These are phyloP conservation scores for Microcyclosporella mali DNA, from an alignment of 2,329 filamentous ascomycete genomes.

Conservation along the genomic window DNA sequence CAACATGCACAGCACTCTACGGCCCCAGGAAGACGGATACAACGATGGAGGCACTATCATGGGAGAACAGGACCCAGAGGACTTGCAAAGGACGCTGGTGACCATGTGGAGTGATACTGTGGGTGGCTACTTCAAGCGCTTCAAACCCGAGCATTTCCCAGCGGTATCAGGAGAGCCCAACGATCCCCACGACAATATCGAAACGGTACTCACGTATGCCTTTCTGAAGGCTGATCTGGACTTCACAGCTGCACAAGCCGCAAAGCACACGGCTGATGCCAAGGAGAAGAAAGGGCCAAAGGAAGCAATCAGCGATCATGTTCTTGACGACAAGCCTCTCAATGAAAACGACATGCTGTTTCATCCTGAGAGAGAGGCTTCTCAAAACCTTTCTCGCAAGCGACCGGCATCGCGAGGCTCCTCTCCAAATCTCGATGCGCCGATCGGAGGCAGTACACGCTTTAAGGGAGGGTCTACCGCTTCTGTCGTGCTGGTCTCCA, in stretches of 20 bases:
- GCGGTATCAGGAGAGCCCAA: constrained; percentile 16
- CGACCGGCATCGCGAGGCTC: constrained; percentile 32
- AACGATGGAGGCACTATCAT: constrained; percentile 34
- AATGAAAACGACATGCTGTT: constrained; percentile 82
- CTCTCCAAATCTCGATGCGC: constrained; percentile 48
- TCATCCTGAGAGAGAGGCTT: constrained; percentile 45
- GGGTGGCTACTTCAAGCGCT: constrained; percentile 89
- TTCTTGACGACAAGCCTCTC: constrained; percentile 66
- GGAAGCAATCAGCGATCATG: constrained; percentile 53
- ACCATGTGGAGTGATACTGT: constrained; percentile 74
- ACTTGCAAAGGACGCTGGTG: constrained; percentile 66
- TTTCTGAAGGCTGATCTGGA: constrained; percentile 92
- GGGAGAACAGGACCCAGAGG: constrained; percentile 56
- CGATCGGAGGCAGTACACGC: constrained; percentile 65
- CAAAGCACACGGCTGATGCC: constrained; percentile 49
- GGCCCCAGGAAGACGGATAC: constrained; percentile 34
- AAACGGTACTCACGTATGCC: constrained; percentile 79
- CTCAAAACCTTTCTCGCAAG: constrained; percentile 29
- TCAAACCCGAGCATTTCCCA: constrained; percentile 68
- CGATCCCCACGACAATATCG: constrained; percentile 50
- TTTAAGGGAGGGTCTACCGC: constrained; percentile 94
- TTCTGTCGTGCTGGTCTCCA: constrained; percentile 83
- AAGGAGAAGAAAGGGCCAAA: constrained; percentile 8
- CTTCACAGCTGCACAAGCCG: constrained; percentile 83
- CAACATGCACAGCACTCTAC: constrained; percentile 69